A percentile compares a stretch with the other conserved stretches of the same genome.
These are phyloP conservation scores for Oxytropis ochrocephala DNA, from an alignment of 306 rosid species.

Conservation along the genomic window DNA sequence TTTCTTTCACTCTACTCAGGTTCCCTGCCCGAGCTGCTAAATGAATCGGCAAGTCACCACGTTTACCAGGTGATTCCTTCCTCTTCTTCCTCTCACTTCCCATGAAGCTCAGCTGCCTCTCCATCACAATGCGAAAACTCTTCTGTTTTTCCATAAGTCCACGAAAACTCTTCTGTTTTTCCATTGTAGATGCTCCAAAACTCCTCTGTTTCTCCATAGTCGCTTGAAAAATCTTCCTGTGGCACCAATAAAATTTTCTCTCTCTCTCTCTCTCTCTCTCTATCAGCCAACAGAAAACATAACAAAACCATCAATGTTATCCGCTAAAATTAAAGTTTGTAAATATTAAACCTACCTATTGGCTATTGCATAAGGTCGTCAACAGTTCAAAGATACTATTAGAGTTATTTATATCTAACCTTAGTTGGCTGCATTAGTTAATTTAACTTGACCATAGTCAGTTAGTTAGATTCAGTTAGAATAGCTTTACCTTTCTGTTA, in stretches of 20 bases:
- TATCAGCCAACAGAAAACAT: not conserved
- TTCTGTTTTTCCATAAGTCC: slow-evolving; percentile 77
- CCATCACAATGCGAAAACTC: slow-evolving; percentile 43
- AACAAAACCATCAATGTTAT: slow-evolving; percentile 1
- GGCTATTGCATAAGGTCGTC: not conserved
- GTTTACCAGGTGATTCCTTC: slow-evolving; percentile 53
- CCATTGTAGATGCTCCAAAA: slow-evolving; percentile 33
- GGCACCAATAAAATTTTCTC: not conserved
- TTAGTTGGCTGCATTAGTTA: no score
- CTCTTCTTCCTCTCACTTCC: slow-evolving; percentile 42
- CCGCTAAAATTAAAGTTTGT: not conserved
- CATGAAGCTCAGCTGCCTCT: slow-evolving; percentile 36
- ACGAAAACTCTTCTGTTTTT: slow-evolving; percentile 77
- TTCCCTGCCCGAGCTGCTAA: slow-evolving; percentile 82
- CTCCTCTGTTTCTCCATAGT: slow-evolving; percentile 33
- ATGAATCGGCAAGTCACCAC: slow-evolving; percentile 51
- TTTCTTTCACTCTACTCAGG: slow-evolving; percentile 47
- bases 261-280: not conserved
- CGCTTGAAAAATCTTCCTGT: not conserved
- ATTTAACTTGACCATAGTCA: no score
- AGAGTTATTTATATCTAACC: no score
- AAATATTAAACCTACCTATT: not conserved
- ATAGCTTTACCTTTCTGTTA: no score
- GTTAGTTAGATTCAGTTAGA: no score
- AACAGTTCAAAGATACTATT: not conserved